Evolutionary conservation across 192 early-diverging fungal genomes (phyloP).

Genomic region (Coemansia sp.): DNA sequence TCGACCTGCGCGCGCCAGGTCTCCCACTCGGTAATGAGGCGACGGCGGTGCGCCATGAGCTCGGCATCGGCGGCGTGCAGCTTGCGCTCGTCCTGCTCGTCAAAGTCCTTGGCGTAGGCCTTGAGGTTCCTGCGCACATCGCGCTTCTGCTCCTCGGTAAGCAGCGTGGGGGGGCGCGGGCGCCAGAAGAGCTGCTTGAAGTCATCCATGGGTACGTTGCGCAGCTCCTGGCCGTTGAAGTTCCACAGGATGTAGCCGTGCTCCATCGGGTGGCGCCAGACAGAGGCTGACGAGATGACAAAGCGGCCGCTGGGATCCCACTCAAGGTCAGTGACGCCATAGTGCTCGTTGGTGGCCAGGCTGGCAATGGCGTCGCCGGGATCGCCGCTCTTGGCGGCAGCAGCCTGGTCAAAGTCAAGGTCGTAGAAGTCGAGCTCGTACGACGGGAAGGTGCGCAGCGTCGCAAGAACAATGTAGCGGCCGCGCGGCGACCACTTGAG

Average conservation of each 20-base stretch:
- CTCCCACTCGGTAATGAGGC: slow-evolving; percentile 82
- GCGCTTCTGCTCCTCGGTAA: slow-evolving; percentile 80
- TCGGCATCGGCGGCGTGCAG: slow-evolving; percentile 72
- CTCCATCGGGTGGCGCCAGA: slow-evolving; percentile 86
- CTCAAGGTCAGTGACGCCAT: slow-evolving; percentile 92
- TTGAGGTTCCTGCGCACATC: slow-evolving; percentile 90
- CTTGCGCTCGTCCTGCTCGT: slow-evolving; percentile 83
- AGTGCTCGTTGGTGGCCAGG: slow-evolving; percentile 84
- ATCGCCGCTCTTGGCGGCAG: slow-evolving; percentile 54
- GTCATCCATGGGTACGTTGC: slow-evolving; percentile 71
- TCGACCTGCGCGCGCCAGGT: slow-evolving; percentile 71
- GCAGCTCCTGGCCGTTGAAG: slow-evolving; percentile 81
- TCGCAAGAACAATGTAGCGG: slow-evolving; percentile 88
- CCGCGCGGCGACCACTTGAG: slow-evolving; percentile 97
- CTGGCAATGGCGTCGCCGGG: slow-evolving; percentile 66
- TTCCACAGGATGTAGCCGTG: slow-evolving; percentile 93
- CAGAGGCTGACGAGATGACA: slow-evolving; percentile 81
- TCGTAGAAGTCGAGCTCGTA: slow-evolving; percentile 95
- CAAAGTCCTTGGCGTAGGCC: slow-evolving; percentile 84
- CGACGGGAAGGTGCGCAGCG: slow-evolving; percentile 69
- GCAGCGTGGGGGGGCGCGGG: slow-evolving; percentile 84
- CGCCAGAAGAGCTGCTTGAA: slow-evolving; percentile 97
- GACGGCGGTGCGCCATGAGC: slow-evolving; percentile 73
- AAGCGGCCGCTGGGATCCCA: slow-evolving; percentile 99
- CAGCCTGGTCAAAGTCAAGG: slow-evolving; percentile 73